Conservation (phyloP, 768 basidiomycete genomes). For the Rhodotorula graminis region DNA sequence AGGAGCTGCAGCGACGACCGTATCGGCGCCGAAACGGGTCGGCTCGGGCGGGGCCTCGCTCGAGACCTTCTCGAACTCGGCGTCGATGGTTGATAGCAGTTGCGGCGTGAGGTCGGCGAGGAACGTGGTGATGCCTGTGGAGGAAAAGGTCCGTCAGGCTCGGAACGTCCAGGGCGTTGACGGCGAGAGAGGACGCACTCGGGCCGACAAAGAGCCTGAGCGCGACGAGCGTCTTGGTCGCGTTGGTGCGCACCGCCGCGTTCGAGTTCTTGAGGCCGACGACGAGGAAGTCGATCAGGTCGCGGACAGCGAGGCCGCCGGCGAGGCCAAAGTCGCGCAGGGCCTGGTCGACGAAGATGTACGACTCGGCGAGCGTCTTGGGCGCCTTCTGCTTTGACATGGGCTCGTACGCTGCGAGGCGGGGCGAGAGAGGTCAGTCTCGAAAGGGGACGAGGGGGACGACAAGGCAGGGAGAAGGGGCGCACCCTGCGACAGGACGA, state of each 20-base stretch:
- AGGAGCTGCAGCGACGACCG: conserved; percentile 54
- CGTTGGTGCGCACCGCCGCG: conserved; percentile 83
- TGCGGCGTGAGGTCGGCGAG: conserved; percentile 92
- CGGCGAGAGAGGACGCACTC: conserved; percentile 53
- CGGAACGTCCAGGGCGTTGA: too few species aligned
- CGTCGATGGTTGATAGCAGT: conserved; percentile 77
- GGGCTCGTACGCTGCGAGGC: conserved; percentile 73
- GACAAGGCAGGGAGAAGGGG: background rate
- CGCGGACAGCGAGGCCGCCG: conserved; percentile 68
- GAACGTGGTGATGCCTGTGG: conserved; percentile 78
- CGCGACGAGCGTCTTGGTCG: conserved; percentile 86
- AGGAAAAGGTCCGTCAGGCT: background rate
- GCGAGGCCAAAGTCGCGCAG: conserved; percentile 85
- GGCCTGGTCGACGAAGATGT: conserved; percentile 79
- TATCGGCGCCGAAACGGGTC: conserved; percentile 68
- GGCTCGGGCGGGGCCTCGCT: conserved; percentile 72
- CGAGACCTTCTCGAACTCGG: conserved; percentile 89
- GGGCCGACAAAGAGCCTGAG: conserved; percentile 85
- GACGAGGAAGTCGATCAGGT: conserved; percentile 87
- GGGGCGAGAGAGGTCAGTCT: background rate
- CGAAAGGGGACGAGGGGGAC: background rate
- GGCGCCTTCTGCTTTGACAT: conserved; percentile 93
- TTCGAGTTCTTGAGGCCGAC: conserved; percentile 83
- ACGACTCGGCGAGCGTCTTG: conserved; percentile 86
- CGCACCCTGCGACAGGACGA: conserved; percentile 85